Conservation (phyloP, 2,329 filamentous ascomycete genomes). For the Aureobasidium leucospermi region DNA sequence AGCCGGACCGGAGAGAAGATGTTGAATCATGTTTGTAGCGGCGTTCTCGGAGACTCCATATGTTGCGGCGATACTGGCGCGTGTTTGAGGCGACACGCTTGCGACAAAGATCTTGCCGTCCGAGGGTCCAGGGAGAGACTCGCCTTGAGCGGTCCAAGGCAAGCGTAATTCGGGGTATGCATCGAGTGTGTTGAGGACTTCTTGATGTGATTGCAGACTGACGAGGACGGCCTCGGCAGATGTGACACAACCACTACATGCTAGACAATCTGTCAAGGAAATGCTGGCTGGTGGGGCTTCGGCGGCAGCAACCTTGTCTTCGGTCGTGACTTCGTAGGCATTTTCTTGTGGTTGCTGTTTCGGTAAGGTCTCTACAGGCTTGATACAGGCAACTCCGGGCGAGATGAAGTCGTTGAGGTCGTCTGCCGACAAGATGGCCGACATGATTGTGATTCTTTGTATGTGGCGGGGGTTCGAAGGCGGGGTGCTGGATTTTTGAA, state of each 20-base stretch:
- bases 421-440: slow-evolving; percentile 91
- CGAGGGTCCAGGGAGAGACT: slow-evolving; percentile 4
- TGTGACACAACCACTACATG: slow-evolving; percentile 95
- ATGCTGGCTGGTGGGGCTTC: slow-evolving; percentile 74
- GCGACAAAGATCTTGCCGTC: slow-evolving; percentile 79
- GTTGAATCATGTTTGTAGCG: slow-evolving; percentile 74
- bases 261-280: slow-evolving; percentile 92
- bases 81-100: slow-evolving; percentile 83
- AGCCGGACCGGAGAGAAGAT: slow-evolving; percentile 63
- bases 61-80: slow-evolving; percentile 81
- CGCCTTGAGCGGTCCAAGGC: slow-evolving; percentile 22
- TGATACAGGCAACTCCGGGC: slow-evolving; percentile 95
- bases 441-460: slow-evolving; percentile 52
- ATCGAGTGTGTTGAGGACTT: slow-evolving; percentile 80
- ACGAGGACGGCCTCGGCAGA: slow-evolving; percentile 97
- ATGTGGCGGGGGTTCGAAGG: slow-evolving; percentile 5
- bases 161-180: slow-evolving; percentile 41
- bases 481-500: background rate
- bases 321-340: slow-evolving; percentile 82
- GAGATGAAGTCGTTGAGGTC: slow-evolving; percentile 99
- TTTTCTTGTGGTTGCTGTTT: slow-evolving; percentile 45
- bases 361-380: slow-evolving; percentile 89
- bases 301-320: slow-evolving; percentile 59
- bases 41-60: slow-evolving; percentile 66
- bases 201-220: slow-evolving; percentile 84